Evolutionary conservation across 305 asterid genomes (phyloP).

Genomic region (Fraxinus sp.): DNA sequence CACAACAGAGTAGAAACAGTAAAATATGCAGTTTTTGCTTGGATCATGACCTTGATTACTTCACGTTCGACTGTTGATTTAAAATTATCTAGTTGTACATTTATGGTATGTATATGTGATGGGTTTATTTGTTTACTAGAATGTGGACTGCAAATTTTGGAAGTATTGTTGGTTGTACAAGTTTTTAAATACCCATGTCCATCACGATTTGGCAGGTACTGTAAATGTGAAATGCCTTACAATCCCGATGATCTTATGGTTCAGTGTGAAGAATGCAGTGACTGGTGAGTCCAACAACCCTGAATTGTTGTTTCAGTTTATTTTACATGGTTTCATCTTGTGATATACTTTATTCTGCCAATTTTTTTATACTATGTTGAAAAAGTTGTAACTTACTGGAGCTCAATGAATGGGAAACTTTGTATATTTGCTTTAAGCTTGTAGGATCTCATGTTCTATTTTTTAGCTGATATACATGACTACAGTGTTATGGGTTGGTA

Average conservation of each 20-base stretch:
- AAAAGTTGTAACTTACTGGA: neutral
- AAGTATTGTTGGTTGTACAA: slow-evolving; percentile 16
- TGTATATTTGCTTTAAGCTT: slow-evolving; percentile 12
- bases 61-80: neutral
- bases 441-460: neutral
- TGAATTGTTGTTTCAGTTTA: slow-evolving; percentile 9
- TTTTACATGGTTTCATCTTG: neutral
- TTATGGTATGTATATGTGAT: slow-evolving; percentile 1
- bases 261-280: slow-evolving; percentile 81
- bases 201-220: slow-evolving; percentile 53
- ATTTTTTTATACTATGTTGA: slow-evolving; percentile 11
- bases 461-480: neutral
- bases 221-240: slow-evolving; percentile 94
- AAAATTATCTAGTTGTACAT: neutral
- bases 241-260: slow-evolving; percentile 90
- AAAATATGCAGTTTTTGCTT: neutral
- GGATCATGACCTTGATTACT: neutral
- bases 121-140: slow-evolving; percentile 1
- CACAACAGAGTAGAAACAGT: neutral
- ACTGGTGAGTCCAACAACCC: slow-evolving; percentile 56
- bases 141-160: neutral
- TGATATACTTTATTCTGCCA: neutral
- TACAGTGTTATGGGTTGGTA: neutral
- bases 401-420: neutral
- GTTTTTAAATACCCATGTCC: slow-evolving; percentile 19